These are phyloP conservation scores for Teratosphaeria pseudoeucalypti DNA, from an alignment of 2,329 filamentous ascomycete genomes.

Conservation along the genomic window DNA sequence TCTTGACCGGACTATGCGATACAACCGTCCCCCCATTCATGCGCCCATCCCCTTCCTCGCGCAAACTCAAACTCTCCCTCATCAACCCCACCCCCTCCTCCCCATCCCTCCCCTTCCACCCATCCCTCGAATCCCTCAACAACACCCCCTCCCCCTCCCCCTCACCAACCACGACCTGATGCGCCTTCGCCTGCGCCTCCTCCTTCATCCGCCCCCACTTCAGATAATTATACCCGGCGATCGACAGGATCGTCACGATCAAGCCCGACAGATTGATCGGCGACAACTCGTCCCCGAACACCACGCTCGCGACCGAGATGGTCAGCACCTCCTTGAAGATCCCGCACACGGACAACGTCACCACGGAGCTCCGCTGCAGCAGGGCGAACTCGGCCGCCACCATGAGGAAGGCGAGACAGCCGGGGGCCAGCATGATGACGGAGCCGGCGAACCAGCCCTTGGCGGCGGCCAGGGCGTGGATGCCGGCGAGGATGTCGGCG, in stretches of 20 bases:
- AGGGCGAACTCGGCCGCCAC: constrained; percentile 92
- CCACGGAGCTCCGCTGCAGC: constrained; percentile 86
- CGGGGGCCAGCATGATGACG: constrained; percentile 76
- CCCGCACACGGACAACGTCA: constrained; percentile 89
- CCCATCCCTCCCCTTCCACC: constrained; percentile 3
- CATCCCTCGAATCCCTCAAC: constrained; percentile 5
- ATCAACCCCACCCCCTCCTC: constrained; percentile 5
- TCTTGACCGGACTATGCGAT: constrained; percentile 30
- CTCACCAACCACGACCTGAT: constrained; percentile 29
- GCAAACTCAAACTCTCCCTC: constrained; percentile 4
- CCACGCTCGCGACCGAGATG: constrained; percentile 73
- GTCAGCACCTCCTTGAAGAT: constrained; percentile 99
- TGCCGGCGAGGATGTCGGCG: constrained; percentile 53
- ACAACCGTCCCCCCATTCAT: background rate
- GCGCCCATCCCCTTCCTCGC: background rate
- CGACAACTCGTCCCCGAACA: constrained; percentile 83
- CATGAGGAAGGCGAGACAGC: constrained; percentile 88
- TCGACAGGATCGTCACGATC: constrained; percentile 74
- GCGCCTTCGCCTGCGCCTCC: constrained; percentile 50
- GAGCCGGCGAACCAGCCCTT: constrained; percentile 60
- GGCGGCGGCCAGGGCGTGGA: constrained; percentile 51
- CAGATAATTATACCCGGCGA: constrained; percentile 85
- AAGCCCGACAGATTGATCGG: constrained; percentile 79
- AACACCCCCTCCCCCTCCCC: constrained; percentile 26
- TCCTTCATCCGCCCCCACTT: constrained; percentile 83